Conservation (phyloP, 306 rosid species). For the Medicago lupulina region DNA sequence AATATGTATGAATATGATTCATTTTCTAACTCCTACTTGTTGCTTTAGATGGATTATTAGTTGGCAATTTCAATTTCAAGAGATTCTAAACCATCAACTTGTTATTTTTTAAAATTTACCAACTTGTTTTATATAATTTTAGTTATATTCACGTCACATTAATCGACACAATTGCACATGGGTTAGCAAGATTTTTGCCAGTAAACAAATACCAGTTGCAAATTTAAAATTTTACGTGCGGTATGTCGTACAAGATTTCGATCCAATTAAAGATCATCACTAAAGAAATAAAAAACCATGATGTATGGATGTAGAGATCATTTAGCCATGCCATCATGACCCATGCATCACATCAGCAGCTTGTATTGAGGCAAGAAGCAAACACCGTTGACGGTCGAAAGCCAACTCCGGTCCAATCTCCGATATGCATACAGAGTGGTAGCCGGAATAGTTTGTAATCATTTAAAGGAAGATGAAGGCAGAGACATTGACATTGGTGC, state of each 20-base stretch:
- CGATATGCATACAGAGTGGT: constrained; percentile 10
- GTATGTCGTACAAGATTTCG: no score
- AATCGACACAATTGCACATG: background rate
- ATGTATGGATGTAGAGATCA: no score
- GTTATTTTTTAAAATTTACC: background rate
- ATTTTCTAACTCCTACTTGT: no score
- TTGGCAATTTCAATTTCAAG: no score
- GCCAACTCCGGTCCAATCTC: constrained; percentile 2
- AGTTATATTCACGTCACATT: background rate
- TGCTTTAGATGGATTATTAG: no score
- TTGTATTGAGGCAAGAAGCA: background rate
- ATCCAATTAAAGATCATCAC: no score
- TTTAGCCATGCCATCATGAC: no score
- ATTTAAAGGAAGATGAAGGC: background rate
- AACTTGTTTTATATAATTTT: background rate
- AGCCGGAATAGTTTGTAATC: background rate
- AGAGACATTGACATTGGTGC: constrained; percentile 62
- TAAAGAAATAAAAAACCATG: no score
- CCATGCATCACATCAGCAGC: background rate
- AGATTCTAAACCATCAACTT: background rate
- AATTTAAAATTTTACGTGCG: no score
- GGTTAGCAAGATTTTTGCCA: background rate
- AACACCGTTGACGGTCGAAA: background rate
- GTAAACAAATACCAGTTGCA: no score
- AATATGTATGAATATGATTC: no score